A percentile compares a stretch with the other conserved stretches of the same genome.
These are phyloP conservation scores for Aspergillus felis DNA, from an alignment of 2,329 filamentous ascomycete genomes.

Conservation along the genomic window DNA sequence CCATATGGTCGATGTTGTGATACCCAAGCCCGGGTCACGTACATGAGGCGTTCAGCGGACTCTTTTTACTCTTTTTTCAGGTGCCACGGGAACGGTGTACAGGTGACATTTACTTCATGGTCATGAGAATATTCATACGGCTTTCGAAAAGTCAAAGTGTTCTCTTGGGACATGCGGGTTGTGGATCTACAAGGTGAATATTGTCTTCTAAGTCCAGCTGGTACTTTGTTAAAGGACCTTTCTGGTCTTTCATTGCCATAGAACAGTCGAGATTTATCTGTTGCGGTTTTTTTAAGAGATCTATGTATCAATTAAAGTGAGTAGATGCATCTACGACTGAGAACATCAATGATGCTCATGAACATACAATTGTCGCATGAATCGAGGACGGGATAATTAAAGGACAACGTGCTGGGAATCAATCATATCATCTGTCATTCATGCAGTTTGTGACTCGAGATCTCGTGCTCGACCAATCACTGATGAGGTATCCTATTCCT, in stretches of 20 bases:
- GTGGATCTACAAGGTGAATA: background rate
- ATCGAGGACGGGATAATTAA: background rate
- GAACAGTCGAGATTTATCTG: background rate
- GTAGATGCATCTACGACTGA: background rate
- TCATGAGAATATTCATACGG: background rate
- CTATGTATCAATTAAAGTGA: background rate
- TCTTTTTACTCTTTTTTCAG: constrained; percentile 1
- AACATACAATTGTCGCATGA: background rate
- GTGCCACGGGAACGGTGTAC: background rate
- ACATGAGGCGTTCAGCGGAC: constrained; percentile 17
- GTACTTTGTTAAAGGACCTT: background rate
- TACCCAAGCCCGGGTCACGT: constrained; percentile 23
- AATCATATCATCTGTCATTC: background rate
- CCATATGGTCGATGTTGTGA: constrained; percentile 17
- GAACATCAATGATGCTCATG: background rate
- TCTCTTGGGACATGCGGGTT: background rate
- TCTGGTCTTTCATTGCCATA: background rate
- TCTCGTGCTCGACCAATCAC: background rate
- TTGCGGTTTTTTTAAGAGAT: background rate
- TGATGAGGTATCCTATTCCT: background rate
- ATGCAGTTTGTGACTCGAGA: background rate
- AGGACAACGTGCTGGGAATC: background rate
- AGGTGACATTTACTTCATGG: background rate
- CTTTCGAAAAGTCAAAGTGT: background rate
- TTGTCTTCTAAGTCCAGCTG: background rate